Percentiles rank a stretch among this genome's conserved stretches.
Evolutionary conservation across 208 protist genomes (phyloP).

Genomic region (Perkinsela sp.): DNA sequence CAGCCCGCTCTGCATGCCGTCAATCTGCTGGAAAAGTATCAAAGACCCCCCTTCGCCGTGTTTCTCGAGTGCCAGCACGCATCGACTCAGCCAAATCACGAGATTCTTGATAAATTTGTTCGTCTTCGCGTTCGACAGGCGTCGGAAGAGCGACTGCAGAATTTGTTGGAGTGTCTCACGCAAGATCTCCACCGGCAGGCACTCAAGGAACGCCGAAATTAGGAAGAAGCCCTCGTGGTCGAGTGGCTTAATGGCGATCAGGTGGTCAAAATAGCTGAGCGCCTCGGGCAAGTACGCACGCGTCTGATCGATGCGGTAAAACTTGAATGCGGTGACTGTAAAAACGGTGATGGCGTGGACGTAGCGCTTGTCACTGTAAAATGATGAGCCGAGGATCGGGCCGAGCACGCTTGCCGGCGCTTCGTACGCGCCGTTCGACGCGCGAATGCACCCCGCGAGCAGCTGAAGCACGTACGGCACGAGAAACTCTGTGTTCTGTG

Average conservation of each 20-base stretch:
- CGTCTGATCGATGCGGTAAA: background rate
- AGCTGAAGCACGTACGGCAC: background rate
- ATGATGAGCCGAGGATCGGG: background rate
- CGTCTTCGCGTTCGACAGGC: background rate
- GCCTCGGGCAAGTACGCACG: background rate
- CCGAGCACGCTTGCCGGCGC: background rate
- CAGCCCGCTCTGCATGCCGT: background rate
- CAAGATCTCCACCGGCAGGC: background rate
- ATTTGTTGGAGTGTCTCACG: background rate
- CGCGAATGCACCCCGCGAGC: background rate
- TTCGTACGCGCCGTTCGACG: background rate
- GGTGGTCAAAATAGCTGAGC: background rate
- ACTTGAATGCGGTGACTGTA: background rate
- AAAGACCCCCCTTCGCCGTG: background rate
- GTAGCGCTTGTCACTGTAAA: background rate
- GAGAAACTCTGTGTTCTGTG: background rate
- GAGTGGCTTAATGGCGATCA: background rate
- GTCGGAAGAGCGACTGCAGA: background rate
- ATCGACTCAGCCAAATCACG: background rate
- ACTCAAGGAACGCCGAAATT: background rate
- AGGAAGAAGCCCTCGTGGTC: background rate
- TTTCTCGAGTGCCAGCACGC: background rate
- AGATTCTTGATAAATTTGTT: conserved; percentile 1
- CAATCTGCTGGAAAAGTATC: background rate
- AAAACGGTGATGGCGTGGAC: background rate